Evolutionary conservation across 2,329 filamentous ascomycete genomes (phyloP).

Genomic region (Alternaria triticimaculans): DNA sequence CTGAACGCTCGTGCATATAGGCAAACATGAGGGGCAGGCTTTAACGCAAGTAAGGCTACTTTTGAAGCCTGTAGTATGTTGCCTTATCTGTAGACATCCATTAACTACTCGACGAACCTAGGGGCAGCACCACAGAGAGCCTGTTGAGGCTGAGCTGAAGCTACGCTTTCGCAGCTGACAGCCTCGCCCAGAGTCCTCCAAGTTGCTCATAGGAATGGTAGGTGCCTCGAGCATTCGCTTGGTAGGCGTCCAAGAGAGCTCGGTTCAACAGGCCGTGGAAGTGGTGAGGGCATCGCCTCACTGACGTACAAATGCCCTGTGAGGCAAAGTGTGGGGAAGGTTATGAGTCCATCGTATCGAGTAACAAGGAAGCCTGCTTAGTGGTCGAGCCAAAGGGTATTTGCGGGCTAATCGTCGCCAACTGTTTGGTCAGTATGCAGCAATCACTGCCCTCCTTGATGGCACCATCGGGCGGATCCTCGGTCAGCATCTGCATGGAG

Average conservation of each 20-base stretch:
- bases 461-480: constrained; percentile 19
- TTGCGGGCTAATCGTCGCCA: constrained; percentile 28
- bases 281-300: constrained; percentile 7
- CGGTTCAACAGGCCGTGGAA: not conserved
- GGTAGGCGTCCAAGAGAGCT: not conserved
- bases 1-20: not conserved
- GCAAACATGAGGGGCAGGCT: not conserved
- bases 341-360: constrained; percentile 24
- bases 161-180: not conserved
- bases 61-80: not conserved
- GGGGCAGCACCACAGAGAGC: not conserved
- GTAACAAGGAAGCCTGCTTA: constrained; percentile 19
- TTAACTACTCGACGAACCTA: not conserved
- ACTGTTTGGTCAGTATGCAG: constrained; percentile 25
- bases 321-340: constrained; percentile 13
- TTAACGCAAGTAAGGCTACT: not conserved
- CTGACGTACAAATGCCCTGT: constrained; percentile 3
- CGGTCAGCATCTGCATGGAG: constrained; percentile 8
- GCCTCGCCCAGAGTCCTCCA: not conserved
- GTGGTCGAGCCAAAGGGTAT: constrained; percentile 11
- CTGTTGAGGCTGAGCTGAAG: not conserved
- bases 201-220: not conserved
- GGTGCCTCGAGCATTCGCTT: not conserved
- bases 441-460: constrained; percentile 23
- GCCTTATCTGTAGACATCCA: not conserved